Evolutionary conservation across 495 filamentous ascomycete species (phyloP).

Genomic region (Amniculicola lignicola): DNA sequence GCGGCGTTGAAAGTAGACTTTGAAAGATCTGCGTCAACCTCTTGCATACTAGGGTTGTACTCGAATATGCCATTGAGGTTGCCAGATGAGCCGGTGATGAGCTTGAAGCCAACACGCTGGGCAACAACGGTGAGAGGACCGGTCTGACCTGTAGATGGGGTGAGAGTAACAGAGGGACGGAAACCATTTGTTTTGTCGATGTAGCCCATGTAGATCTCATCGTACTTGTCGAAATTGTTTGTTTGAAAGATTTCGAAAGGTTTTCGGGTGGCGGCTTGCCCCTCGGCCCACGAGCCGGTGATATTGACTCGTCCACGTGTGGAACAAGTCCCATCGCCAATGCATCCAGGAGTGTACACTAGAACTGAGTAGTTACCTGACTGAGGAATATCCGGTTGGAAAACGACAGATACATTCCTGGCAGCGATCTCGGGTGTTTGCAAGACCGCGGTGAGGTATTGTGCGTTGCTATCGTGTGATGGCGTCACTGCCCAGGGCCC

Average conservation of each 20-base stretch:
- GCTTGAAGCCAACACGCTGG: slow-evolving; percentile 74
- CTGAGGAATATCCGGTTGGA: slow-evolving; percentile 80
- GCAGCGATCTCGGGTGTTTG: slow-evolving; percentile 46
- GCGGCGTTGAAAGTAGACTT: slow-evolving; percentile 72
- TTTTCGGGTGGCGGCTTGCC: slow-evolving; percentile 37
- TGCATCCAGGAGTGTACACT: slow-evolving; percentile 87
- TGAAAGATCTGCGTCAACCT: slow-evolving; percentile 60
- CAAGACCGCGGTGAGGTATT: slow-evolving; percentile 72
- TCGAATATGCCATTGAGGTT: slow-evolving; percentile 90
- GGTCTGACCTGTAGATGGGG: slow-evolving; percentile 62
- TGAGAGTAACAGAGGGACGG: slow-evolving; percentile 75
- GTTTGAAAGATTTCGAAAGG: slow-evolving; percentile 70
- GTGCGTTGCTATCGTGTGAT: slow-evolving; percentile 59
- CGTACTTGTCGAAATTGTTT: slow-evolving; percentile 92
- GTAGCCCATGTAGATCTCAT: slow-evolving; percentile 78
- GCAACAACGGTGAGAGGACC: slow-evolving; percentile 74
- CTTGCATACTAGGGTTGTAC: slow-evolving; percentile 64
- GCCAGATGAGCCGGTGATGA: slow-evolving; percentile 60
- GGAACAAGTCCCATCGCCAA: slow-evolving; percentile 70
- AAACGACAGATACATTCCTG: slow-evolving; percentile 58
- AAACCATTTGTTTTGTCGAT: slow-evolving; percentile 77
- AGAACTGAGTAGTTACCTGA: slow-evolving; percentile 85
- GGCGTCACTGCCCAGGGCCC: slow-evolving; percentile 71
- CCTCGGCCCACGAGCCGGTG: slow-evolving; percentile 62
- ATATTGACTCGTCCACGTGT: slow-evolving; percentile 76